These are phyloP conservation scores for Teratosphaeria zuluensis DNA, from an alignment of 2,329 filamentous ascomycete species.

Conservation along the genomic window DNA sequence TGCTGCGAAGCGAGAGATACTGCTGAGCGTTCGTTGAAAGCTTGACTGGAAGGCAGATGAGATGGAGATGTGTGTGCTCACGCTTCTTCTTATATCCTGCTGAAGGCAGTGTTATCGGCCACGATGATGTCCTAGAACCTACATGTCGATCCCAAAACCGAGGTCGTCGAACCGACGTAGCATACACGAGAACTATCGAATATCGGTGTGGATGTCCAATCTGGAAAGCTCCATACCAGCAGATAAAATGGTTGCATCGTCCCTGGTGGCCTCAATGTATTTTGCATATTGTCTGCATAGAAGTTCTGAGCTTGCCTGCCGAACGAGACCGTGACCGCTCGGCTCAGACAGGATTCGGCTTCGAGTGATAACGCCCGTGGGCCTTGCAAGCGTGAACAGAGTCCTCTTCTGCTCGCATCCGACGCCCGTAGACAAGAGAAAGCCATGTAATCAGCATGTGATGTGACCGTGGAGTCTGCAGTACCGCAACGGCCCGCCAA, in stretches of 20 bases:
- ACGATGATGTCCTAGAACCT: not conserved
- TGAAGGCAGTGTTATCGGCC: not conserved
- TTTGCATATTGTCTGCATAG: not conserved
- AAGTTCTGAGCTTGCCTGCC: not conserved
- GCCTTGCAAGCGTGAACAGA: not conserved
- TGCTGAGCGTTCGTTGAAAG: not conserved
- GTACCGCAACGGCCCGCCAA: not conserved
- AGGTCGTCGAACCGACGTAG: not conserved
- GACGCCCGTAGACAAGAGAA: not conserved
- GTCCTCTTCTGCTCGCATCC: not conserved
- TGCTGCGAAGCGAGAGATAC: not conserved
- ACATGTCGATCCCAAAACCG: not conserved
- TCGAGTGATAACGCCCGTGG: not conserved
- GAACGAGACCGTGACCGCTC: not conserved
- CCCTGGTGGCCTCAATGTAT: not conserved
- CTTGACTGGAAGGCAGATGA: not conserved
- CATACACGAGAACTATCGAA: not conserved
- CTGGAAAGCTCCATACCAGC: not conserved
- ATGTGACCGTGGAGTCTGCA: not conserved
- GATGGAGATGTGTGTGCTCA: not conserved
- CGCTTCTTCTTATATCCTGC: not conserved
- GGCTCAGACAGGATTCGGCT: not conserved
- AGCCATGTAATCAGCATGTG: not conserved
- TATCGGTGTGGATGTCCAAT: not conserved
- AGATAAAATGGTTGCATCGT: not conserved